These are phyloP conservation scores for Leccinum disarticulatum DNA, from an alignment of 768 basidiomycete genomes.

Conservation along the genomic window DNA sequence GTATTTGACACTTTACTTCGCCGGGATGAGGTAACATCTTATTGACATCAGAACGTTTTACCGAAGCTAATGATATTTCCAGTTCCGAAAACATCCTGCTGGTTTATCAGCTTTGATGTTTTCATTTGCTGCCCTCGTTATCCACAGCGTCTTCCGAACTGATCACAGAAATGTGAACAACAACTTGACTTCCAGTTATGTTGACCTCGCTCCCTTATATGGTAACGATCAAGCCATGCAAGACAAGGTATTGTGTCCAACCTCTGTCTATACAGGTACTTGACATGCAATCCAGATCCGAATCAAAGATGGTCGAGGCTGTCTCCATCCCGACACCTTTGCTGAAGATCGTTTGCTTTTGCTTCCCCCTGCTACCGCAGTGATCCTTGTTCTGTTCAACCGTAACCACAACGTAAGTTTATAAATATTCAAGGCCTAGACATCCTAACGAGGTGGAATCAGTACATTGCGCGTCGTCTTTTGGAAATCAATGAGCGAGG, in stretches of 20 bases:
- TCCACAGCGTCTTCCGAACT: conserved; percentile 87
- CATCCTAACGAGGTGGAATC: background rate
- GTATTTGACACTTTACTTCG: conserved; percentile 79
- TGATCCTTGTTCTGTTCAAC: conserved; percentile 80
- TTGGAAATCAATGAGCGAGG: conserved; percentile 80
- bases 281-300: conserved; percentile 22
- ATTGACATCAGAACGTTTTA: background rate
- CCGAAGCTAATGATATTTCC: background rate
- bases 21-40: conserved; percentile 56
- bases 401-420: conserved; percentile 81
- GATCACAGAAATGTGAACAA: conserved; percentile 62
- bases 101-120: conserved; percentile 83
- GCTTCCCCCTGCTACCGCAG: conserved; percentile 76
- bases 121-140: conserved; percentile 77
- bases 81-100: conserved; percentile 77
- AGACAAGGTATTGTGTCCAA: conserved; percentile 46
- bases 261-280: background rate
- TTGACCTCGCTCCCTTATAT: conserved; percentile 82
- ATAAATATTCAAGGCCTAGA: background rate
- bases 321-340: conserved; percentile 69
- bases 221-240: conserved; percentile 67
- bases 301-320: conserved; percentile 61
- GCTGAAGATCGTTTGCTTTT: conserved; percentile 76
- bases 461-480: conserved; percentile 80
- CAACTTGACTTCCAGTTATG: conserved; percentile 86